Evolutionary conservation across 192 early-diverging fungal species (phyloP).

Genomic region (Rhizophagus clarus): DNA sequence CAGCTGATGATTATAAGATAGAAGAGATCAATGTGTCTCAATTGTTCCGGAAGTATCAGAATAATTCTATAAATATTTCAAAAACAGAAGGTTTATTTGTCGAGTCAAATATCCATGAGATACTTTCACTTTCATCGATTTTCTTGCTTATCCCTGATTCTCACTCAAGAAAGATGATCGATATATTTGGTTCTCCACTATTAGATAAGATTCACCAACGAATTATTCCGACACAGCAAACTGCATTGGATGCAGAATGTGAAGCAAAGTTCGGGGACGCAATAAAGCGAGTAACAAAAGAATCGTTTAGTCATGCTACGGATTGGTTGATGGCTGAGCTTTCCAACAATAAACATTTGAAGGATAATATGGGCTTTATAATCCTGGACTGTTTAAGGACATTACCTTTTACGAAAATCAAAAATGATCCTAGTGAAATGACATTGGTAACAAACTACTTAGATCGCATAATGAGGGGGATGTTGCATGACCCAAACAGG

Average conservation of each 20-base stretch:
- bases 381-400: background rate
- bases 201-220: background rate
- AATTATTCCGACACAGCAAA: background rate
- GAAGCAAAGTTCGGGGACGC: too few relatives aligned
- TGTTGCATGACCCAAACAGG: conserved; percentile 15
- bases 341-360: too few relatives aligned
- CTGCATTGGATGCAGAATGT: background rate
- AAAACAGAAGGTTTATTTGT: conserved; percentile 7
- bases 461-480: background rate
- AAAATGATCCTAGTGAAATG: conserved; percentile 19
- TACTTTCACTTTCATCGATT: conserved; percentile 13
- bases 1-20: too few relatives aligned
- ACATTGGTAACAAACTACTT: conserved; percentile 14
- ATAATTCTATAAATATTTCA: background rate
- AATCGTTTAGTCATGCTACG: too few relatives aligned
- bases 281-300: too few relatives aligned
- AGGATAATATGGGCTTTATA: background rate
- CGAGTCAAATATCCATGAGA: background rate
- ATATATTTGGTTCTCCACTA: background rate
- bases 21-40: too few relatives aligned
- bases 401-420: background rate
- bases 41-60: too few relatives aligned
- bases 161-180: background rate
- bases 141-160: background rate
- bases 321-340: background rate